Base-by-base conservation (phyloP, 73 alveolate species). In the Symbiodinium pilosum region DNA sequence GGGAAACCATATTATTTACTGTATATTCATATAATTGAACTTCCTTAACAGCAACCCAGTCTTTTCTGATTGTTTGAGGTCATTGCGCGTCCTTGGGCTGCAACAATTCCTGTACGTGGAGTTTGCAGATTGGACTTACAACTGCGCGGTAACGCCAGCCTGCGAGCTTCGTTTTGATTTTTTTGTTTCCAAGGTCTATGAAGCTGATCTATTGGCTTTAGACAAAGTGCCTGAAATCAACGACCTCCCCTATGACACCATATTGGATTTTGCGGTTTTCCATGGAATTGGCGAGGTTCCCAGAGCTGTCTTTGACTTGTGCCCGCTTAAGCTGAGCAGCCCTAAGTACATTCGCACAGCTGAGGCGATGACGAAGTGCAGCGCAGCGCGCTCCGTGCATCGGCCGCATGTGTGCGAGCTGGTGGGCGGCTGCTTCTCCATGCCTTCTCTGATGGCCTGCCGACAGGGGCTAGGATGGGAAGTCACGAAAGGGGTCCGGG, bases 351-450 rank as follows among this genome's bases (percentile, higher is more conserved):
- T 14, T 47, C 59, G 6, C 12, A 18, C 81, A 28, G 81, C 81
- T n/a, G 8, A 64, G 81, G 81, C 30, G 81, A 64, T n/a, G 81
- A 64, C 81, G 81, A 24, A 38, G 81, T 20, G 38, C 81, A 64
- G 81, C 81, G 81, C 20, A n/a, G 30, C 20, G 81, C 81, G 38
- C 81, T 64, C 81, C 32, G 38, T 64, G 81, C 81, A 26, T 9
- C 81, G 20, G 81, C 81, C 18, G 38, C 81, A 20, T 30, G 81
- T 28, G 38, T 28, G 18, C 30, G 81, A 24, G 81, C 30, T 18
- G 81, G 81, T 38, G 81, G 81, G 38, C 81, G 81, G 30, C 34
- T 64, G 81, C 81, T 64, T 64, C 81, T 64, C 81, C 81, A 64
- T 28, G 81, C 81, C 38, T 64, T 64, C 81, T 64, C 81, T n/a